Percentiles rank a stretch among this genome's conserved stretches.
Evolutionary conservation across 768 basidiomycete genomes (phyloP).

Genomic region (Heimioporus sp.): DNA sequence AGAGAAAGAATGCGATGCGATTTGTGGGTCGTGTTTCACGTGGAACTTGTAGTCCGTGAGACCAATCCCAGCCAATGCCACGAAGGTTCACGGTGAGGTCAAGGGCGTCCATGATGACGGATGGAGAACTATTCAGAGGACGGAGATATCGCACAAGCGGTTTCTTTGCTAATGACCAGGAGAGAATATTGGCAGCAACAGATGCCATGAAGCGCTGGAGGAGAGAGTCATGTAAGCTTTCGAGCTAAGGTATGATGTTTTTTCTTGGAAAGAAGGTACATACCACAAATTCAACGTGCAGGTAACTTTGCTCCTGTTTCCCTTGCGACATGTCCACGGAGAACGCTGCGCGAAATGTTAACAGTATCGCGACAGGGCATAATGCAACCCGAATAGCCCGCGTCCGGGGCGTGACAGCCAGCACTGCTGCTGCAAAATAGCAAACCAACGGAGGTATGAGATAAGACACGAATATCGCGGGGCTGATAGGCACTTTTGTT

Average conservation of each 20-base stretch:
- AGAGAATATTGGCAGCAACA: conserved; percentile 8
- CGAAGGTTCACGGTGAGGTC: conserved; percentile 53
- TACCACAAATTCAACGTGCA: conserved; percentile 13
- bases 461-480: conserved; percentile 32
- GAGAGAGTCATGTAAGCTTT: background rate
- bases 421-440: conserved; percentile 49
- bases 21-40: conserved; percentile 42
- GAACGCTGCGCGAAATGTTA: conserved; percentile 37
- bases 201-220: conserved; percentile 12
- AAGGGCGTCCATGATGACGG: conserved; percentile 36
- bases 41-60: conserved; percentile 29
- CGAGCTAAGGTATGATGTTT: background rate
- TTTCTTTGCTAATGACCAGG: conserved; percentile 12
- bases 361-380: conserved; percentile 44
- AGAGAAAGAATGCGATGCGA: conserved; percentile 34
- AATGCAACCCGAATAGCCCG: conserved; percentile 42
- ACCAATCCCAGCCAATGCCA: conserved; percentile 66
- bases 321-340: conserved; percentile 7
- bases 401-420: conserved; percentile 47
- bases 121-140: background rate
- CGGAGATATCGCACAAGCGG: conserved; percentile 14
- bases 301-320: background rate
- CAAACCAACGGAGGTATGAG: conserved; percentile 42
- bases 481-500: conserved; percentile 27
- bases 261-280: background rate